Conservation (phyloP, 148 eudicot genomes). For the Heliosperma pusillum region DNA sequence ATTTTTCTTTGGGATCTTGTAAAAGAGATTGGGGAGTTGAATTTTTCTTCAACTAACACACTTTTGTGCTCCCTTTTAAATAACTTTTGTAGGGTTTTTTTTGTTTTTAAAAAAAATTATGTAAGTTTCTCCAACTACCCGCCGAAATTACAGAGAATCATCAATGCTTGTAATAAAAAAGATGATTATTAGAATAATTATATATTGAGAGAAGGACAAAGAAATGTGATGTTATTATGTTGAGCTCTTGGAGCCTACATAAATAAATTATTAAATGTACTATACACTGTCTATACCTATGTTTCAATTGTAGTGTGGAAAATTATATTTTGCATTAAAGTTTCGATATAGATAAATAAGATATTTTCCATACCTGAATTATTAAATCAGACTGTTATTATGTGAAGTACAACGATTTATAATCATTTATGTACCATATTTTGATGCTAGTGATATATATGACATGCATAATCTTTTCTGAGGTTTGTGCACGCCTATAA, state of each 20-base stretch:
- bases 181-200: not conserved
- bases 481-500: no score
- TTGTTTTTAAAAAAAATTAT: slow-evolving; percentile 19
- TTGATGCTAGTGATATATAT: no score
- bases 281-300: no score
- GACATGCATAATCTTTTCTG: no score
- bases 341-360: no score
- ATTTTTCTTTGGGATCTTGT: slow-evolving; percentile 3
- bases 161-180: slow-evolving; percentile 16
- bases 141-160: slow-evolving; percentile 30
- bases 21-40: slow-evolving; percentile 6
- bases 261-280: no score
- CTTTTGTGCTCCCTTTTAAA: not conserved
- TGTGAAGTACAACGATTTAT: no score
- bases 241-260: slow-evolving; percentile 6
- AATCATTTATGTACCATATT: no score
- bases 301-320: no score
- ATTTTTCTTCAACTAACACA: slow-evolving; percentile 13
- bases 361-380: no score
- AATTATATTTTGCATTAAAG: no score
- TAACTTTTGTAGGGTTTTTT: not conserved
- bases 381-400: no score
- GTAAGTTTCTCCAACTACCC: slow-evolving; percentile 43
- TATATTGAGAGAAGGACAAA: not conserved
- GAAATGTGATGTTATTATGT: not conserved